Evolutionary conservation across 441 rosid species (phyloP).

Genomic region (Aquilaria agallochum): DNA sequence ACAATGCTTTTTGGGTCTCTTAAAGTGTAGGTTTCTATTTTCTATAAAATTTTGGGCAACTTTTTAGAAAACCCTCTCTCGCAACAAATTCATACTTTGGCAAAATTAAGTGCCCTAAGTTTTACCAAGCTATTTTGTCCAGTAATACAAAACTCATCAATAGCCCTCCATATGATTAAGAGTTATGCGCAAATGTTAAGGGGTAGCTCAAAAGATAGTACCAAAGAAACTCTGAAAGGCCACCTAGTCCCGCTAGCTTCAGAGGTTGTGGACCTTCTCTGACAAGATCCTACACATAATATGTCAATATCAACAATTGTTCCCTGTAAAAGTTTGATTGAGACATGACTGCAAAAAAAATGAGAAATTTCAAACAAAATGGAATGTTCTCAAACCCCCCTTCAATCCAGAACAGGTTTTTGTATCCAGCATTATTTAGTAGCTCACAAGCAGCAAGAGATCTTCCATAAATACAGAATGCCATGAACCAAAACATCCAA

Average conservation of each 20-base stretch:
- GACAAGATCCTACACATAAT: constrained; percentile 60
- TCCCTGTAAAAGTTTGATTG: not conserved
- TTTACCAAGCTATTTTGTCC: no score
- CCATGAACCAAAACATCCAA: constrained; percentile 10
- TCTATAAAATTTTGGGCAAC: no score
- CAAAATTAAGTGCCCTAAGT: no score
- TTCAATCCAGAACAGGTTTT: constrained; percentile 88
- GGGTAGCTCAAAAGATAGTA: constrained; percentile 19
- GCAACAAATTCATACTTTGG: no score
- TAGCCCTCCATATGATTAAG: no score
- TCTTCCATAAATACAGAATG: constrained; percentile 35
- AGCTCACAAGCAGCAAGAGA: constrained; percentile 93
- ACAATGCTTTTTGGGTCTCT: no score
- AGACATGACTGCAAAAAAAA: not conserved
- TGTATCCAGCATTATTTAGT: constrained; percentile 67
- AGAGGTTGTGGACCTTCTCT: constrained; percentile 79
- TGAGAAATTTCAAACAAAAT: constrained; percentile 9
- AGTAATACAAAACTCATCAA: no score
- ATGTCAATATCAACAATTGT: constrained; percentile 8
- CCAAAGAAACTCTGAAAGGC: constrained; percentile 93
- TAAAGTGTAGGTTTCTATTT: no score
- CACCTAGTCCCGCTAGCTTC: constrained; percentile 89
- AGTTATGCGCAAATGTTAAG: not conserved
- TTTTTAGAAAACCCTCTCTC: no score
- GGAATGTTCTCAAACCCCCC: constrained; percentile 63